Conservation (phyloP, 225 moss, liverwort and hornwort genomes). For the Anthoceros angustus region DNA sequence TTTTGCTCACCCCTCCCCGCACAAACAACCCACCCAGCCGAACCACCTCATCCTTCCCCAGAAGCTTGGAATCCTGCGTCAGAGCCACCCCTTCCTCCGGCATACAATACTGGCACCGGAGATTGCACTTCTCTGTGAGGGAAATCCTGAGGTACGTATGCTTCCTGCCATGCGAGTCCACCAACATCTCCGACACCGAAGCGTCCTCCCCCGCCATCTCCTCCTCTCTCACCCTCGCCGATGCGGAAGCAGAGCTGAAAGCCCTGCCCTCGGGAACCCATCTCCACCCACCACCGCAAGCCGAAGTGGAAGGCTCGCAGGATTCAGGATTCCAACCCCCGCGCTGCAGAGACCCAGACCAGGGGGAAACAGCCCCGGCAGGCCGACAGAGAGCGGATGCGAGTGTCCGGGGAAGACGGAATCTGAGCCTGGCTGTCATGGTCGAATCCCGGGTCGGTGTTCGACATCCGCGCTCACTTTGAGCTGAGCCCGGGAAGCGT, state of each 20-base stretch:
- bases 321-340: too few species aligned
- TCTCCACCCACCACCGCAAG: neutral
- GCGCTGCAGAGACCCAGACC: too few species aligned
- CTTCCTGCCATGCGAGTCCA: slow-evolving; percentile 66
- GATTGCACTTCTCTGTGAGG: slow-evolving; percentile 93
- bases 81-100: slow-evolving; percentile 87
- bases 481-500: too few species aligned
- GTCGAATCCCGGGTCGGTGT: too few species aligned
- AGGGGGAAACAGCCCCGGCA: too few species aligned
- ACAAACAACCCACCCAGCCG: slow-evolving; percentile 75
- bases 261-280: neutral
- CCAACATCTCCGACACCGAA: slow-evolving; percentile 58
- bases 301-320: neutral
- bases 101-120: slow-evolving; percentile 93
- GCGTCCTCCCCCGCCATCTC: slow-evolving; percentile 14
- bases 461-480: too few species aligned
- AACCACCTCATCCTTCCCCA: slow-evolving; percentile 54
- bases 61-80: slow-evolving; percentile 37
- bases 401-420: too few species aligned
- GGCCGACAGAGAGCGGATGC: too few species aligned
- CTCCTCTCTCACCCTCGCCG: neutral
- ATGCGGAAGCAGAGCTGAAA: neutral
- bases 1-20: slow-evolving; percentile 77
- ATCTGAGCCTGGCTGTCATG: too few species aligned
- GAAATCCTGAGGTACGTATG: slow-evolving; percentile 93